Conservation (phyloP, 179 eudicot genomes). For the Sideroxylon spinosum region DNA sequence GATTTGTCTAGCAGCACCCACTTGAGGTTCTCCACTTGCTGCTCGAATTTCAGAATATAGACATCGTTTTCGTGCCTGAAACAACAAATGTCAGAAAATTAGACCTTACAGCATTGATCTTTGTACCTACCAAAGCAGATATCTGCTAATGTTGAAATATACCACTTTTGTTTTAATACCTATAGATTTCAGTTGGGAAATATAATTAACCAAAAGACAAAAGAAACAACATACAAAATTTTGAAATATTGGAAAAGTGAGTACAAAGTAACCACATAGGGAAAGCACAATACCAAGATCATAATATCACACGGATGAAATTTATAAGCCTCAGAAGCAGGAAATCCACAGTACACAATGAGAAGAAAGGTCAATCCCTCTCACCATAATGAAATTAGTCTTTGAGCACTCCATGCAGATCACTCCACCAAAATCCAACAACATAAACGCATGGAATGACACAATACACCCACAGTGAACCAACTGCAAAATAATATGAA, state of each 20-base stretch:
- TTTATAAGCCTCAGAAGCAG: not conserved
- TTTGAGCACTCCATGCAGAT: conserved; percentile 43
- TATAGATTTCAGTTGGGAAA: not conserved
- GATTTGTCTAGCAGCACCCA: conserved; percentile 18
- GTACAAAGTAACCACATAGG: not conserved
- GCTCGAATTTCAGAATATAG: conserved; percentile 27
- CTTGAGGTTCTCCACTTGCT: conserved; percentile 12
- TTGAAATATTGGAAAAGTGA: not conserved
- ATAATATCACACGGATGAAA: not conserved
- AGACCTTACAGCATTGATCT: not conserved
- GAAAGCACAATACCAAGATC: not conserved
- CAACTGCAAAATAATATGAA: conserved; percentile 24
- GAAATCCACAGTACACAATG: not conserved
- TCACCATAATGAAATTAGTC: conserved; percentile 32
- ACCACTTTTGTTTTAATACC: conserved; percentile 1
- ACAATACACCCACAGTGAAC: conserved; percentile 52
- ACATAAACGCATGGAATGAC: conserved; percentile 34
- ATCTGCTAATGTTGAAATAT: not conserved
- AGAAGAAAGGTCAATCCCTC: not conserved
- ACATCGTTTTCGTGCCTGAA: conserved; percentile 38
- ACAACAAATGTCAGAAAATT: not conserved
- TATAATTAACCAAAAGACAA: not conserved
- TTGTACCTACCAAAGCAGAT: not conserved
- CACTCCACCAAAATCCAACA: conserved; percentile 44
- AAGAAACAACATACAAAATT: no score